A percentile compares a stretch with the other conserved stretches of the same genome.
Evolutionary conservation across 768 basidiomycete genomes (phyloP).

Genomic region (Lentinula guzmanii): DNA sequence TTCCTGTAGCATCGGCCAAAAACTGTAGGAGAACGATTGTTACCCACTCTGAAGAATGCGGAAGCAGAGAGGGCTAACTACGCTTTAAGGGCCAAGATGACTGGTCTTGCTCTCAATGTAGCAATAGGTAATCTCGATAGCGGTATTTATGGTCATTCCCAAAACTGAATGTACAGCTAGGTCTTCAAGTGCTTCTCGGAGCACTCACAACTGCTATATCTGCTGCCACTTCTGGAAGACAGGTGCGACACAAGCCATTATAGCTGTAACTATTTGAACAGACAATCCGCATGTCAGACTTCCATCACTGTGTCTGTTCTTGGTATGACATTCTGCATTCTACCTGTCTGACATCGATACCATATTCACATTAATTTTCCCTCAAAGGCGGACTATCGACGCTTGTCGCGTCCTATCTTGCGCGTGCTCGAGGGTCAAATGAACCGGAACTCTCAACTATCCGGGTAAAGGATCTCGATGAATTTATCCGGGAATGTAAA

Average conservation of each 20-base stretch:
- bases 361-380: constrained; percentile 11
- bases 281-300: constrained; percentile 19
- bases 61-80: constrained; percentile 39
- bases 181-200: constrained; percentile 57
- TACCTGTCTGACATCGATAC: neutral
- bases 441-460: constrained; percentile 62
- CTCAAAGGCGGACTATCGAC: constrained; percentile 54
- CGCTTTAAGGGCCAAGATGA: constrained; percentile 34
- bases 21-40: constrained; percentile 46
- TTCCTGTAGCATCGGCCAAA: neutral
- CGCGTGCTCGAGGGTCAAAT: constrained; percentile 59
- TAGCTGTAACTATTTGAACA: neutral
- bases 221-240: constrained; percentile 33
- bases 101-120: constrained; percentile 30
- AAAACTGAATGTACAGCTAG: constrained; percentile 9
- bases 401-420: constrained; percentile 65
- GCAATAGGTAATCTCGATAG: constrained; percentile 39
- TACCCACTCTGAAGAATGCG: constrained; percentile 48
- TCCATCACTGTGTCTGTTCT: constrained; percentile 30
- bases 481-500: constrained; percentile 57
- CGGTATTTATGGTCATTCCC: neutral
- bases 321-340: constrained; percentile 17
- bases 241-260: constrained; percentile 23
- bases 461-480: constrained; percentile 55
- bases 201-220: constrained; percentile 63